Evolutionary conservation across 2,329 filamentous ascomycete species (phyloP), one percentile per base, ranked within the genome.

Genomic region (Penicillium paneum): DNA sequence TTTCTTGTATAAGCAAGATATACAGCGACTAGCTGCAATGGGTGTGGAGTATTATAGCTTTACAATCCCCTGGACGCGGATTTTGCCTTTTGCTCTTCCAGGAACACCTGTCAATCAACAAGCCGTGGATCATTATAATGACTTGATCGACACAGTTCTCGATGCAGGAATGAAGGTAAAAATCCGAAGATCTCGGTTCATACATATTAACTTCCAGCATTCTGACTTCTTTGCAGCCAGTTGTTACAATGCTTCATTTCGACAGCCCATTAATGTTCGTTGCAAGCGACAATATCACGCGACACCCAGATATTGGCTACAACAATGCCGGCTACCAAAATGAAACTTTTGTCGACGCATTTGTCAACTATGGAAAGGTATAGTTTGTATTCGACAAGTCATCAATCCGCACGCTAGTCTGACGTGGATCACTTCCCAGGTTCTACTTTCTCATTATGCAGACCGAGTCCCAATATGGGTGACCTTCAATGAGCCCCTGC

Each of bases 1-100:
- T 56, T 80, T 77, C 48, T 66, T 76, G 12, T 81, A 80, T 63
- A 79, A 79, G 49, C 74, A 79, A 29, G 79, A 81, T 58, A 68
- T 73, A 47, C 62, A 65, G 39, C 64, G 74, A 3, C 41, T 76
- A 38, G 71, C 74, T 0, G 67, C 72, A 0, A 72, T 74, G 56
- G 74, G 72, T 0, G 69, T 72, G 15, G 67, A 71, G 24, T 68
- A 72, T 52, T 76, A 75, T 55, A 71, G 67, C 8, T 80, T 81
- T 64, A 75, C 72, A 2, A 75, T 81, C 40, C 70, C 78, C 0
- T 81, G 78, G 79, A 68, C 74, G 1, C 72, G 79, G 0, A 77
- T 81, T 46, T 66, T 81, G 12, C 79, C 79, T 0, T 81, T 81
- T 50, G 77, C 74, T 3, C 57, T 71, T 0, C 70, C 73, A 0